A percentile compares a stretch with the other conserved stretches of the same genome.
These are phyloP conservation scores for Barbarea vulgaris DNA, from an alignment of 345 rosid species.

Conservation along the genomic window DNA sequence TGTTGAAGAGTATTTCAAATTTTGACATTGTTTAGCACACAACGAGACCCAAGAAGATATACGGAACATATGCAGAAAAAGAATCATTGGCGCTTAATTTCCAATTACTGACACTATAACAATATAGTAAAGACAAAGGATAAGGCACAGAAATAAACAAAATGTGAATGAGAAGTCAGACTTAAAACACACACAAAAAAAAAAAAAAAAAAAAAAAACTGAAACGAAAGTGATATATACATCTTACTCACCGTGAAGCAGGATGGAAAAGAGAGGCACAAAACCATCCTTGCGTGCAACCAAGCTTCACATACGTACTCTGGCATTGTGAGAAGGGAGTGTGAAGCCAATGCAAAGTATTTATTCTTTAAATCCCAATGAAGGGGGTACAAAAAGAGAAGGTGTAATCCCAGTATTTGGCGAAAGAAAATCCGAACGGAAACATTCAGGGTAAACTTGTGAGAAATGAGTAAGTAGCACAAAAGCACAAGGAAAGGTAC, in stretches of 20 bases:
- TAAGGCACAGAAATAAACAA: background rate
- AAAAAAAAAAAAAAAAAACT: background rate
- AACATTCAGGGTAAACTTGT: background rate
- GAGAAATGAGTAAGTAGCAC: conserved; percentile 7
- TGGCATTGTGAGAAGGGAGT: conserved; percentile 30
- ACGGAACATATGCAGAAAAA: conserved; percentile 10
- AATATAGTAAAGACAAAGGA: conserved; percentile 9
- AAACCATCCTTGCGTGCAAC: conserved; percentile 97
- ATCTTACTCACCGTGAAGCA: conserved; percentile 58
- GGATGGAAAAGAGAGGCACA: conserved; percentile 73
- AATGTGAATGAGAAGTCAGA: conserved; percentile 10
- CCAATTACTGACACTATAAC: background rate
- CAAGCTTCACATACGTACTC: conserved; percentile 88
- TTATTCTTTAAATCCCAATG: background rate
- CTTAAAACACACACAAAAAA: background rate
- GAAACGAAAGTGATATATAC: conserved; percentile 7
- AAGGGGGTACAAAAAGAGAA: conserved; percentile 1
- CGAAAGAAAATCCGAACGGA: background rate
- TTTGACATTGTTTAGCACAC: conserved; percentile 24
- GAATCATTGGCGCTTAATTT: conserved; percentile 16
- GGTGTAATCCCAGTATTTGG: conserved; percentile 10
- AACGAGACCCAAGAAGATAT: background rate
- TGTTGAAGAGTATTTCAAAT: background rate
- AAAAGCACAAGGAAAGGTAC: conserved; percentile 43
- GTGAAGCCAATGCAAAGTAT: conserved; percentile 22